These are phyloP conservation scores for Eragrostis curvula DNA, from an alignment of 176 grass and related monocot genomes.

Conservation along the genomic window DNA sequence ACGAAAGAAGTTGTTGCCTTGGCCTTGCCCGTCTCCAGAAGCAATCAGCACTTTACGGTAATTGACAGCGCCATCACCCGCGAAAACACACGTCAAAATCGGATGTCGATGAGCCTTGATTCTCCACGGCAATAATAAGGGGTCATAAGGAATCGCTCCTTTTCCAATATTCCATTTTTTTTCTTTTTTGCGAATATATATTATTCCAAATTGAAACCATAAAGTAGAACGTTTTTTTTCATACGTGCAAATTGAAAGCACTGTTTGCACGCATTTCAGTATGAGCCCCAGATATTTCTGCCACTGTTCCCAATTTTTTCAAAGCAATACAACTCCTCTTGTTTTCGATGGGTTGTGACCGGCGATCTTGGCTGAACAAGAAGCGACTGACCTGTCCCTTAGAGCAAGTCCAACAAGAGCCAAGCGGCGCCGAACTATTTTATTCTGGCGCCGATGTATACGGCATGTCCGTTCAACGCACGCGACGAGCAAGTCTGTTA, in stretches of 20 bases:
- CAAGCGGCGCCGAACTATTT: too few relatives aligned
- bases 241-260: not conserved
- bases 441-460: too few relatives aligned
- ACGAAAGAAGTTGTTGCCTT: constrained; percentile 3
- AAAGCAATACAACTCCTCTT: not conserved
- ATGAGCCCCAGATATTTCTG: not conserved
- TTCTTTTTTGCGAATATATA: not conserved
- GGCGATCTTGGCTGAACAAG: not conserved
- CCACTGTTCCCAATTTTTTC: not conserved
- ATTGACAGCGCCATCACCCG: not conserved
- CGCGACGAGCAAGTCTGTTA: too few relatives aligned
- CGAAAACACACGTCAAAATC: constrained; percentile 15
- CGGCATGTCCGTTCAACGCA: too few relatives aligned
- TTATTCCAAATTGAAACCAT: not conserved
- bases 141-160: not conserved
- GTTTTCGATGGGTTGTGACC: too few relatives aligned
- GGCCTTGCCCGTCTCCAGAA: not conserved
- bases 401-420: too few relatives aligned
- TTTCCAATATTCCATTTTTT: not conserved
- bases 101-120: not conserved
- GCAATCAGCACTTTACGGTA: not conserved
- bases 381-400: not conserved
- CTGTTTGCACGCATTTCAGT: too few relatives aligned
- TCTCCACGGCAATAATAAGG: not conserved
- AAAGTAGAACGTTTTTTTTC: not conserved